Evolutionary conservation across 2,329 filamentous ascomycete species (phyloP), one percentile per base, ranked within the genome.

Genomic region (Knoxdaviesia proteae): DNA sequence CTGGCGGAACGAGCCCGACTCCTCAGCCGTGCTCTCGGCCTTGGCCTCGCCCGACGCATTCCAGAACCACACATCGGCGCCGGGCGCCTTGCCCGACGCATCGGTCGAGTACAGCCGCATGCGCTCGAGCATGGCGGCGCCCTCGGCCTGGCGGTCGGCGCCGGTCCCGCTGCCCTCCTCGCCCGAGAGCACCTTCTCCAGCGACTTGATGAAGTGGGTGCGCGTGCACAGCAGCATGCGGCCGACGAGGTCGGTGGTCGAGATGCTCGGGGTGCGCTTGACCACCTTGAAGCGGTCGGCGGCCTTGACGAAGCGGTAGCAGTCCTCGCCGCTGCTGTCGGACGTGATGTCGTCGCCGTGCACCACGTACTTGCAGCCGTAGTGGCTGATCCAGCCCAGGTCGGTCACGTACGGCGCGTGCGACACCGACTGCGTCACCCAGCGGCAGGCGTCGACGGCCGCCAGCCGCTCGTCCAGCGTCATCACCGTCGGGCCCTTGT

Each of bases 401-500:
- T 80, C 80, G 29, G 90, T 98, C 44, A 98, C 90, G 62, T 98
- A 98, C 32, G 90, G 90, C 9, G 90, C 88, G 56, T 82, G 65
- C 8, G 84, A 74, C 45, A 98, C 69, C 35, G 84, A 84, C 48
- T 74, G 69, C 40, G 88, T 93, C 10, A 86, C 80, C 87, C 90
- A 98, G 49, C 90, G 80, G 62, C 90, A 96, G 49, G 90, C 90
- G 54, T 96, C 79, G 39, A 93, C 86, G 36, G 90, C 88, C 48
- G 86, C 77, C 48, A 93, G 71, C 79, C 88, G 79, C 70, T 98
- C 90, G 50, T 79, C 70, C 45, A 96, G 67, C 45, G 75, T 88
- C 90, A 98, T 98, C 51, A 98, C 90, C 0, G 88, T 94, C 1
- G 90, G 90, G 6, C 90, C 90, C 63, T 98, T 98, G 67, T 98